Evolutionary conservation across 2,329 filamentous ascomycete genomes (phyloP).

Genomic region (Colletotrichum phormii): DNA sequence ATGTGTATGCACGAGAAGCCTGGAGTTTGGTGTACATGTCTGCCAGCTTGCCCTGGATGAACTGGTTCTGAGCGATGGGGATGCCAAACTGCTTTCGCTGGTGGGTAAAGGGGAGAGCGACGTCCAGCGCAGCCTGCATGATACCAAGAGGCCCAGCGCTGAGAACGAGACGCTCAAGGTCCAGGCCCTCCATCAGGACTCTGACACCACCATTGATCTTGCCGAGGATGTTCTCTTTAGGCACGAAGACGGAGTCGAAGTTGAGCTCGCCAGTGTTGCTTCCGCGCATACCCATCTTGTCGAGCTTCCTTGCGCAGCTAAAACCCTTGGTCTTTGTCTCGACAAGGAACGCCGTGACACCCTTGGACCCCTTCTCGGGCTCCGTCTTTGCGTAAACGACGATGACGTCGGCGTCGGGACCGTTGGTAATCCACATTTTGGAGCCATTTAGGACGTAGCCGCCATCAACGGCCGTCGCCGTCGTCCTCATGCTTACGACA

Average conservation of each 20-base stretch:
- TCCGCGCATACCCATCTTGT: constrained; percentile 98
- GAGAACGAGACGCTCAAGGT: constrained; percentile 92
- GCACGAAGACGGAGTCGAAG: constrained; percentile 92
- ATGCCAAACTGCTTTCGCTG: constrained; percentile 87
- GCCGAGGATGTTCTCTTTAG: constrained; percentile 83
- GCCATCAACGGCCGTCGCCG: constrained; percentile 82
- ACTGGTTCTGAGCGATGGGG: constrained; percentile 91
- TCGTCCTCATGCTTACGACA: constrained; percentile 95
- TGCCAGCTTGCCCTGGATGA: constrained; percentile 91
- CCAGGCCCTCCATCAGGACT: constrained; percentile 95
- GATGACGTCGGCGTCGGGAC: constrained; percentile 90
- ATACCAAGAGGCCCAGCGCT: constrained; percentile 91
- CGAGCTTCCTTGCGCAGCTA: constrained; percentile 88
- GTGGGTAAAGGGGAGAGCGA: constrained; percentile 89
- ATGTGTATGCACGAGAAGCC: constrained; percentile 88
- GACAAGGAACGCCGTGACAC: constrained; percentile 95
- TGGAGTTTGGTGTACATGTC: constrained; percentile 98
- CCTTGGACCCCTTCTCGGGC: constrained; percentile 83
- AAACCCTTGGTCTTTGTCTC: constrained; percentile 79
- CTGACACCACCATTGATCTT: constrained; percentile 83
- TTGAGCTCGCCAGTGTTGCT: constrained; percentile 95
- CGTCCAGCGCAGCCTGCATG: constrained; percentile 92
- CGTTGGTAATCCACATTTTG: constrained; percentile 99
- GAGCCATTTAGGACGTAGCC: constrained; percentile 88
- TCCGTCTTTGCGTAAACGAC: constrained; percentile 98